A percentile compares a stretch with the other conserved stretches of the same genome.
phyloP scores from a whole-genome alignment of 495 filamentous ascomycete genomes.

The Tuber umbilicatum region DNA sequence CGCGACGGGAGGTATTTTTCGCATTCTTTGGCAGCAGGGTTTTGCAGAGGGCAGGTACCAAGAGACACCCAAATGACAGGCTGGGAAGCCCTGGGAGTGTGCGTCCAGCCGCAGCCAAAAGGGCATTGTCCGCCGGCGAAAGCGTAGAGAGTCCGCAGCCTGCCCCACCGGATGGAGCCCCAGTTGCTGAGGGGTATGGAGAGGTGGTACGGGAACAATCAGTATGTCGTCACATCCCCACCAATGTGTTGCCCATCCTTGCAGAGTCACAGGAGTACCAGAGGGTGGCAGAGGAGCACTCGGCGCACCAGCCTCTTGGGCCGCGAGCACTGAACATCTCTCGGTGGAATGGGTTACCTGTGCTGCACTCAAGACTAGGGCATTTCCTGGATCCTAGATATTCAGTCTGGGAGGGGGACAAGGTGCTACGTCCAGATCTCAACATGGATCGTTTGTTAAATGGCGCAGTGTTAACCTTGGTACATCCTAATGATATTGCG shows the following conservation, averaged over 20 bases:
- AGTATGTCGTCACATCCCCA: too few species aligned
- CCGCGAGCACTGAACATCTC: not conserved
- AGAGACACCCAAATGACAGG: too few species aligned
- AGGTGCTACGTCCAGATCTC: not conserved
- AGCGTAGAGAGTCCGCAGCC: not conserved
- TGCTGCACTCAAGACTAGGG: not conserved
- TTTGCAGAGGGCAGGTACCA: not conserved
- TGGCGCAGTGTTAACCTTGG: not conserved
- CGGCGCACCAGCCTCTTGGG: too few species aligned
- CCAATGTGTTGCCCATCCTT: too few species aligned
- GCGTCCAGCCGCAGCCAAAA: not conserved
- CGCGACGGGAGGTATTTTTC: slow-evolving; percentile 10
- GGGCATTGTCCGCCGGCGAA: accelerated
- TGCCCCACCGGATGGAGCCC: too few species aligned
- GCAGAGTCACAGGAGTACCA: too few species aligned
- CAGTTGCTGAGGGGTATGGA: not conserved
- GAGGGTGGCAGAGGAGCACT: too few species aligned
- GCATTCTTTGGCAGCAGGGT: slow-evolving; percentile 10
- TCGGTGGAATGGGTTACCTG: not conserved
- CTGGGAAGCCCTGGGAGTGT: not conserved
- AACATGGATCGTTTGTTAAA: not conserved
- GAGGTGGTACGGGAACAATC: too few species aligned
- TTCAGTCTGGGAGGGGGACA: not conserved
- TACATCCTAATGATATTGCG: not conserved
- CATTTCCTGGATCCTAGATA: not conserved